These are phyloP conservation scores for Diaporthe nobilis DNA, from an alignment of 2,329 filamentous ascomycete genomes.

Conservation along the genomic window DNA sequence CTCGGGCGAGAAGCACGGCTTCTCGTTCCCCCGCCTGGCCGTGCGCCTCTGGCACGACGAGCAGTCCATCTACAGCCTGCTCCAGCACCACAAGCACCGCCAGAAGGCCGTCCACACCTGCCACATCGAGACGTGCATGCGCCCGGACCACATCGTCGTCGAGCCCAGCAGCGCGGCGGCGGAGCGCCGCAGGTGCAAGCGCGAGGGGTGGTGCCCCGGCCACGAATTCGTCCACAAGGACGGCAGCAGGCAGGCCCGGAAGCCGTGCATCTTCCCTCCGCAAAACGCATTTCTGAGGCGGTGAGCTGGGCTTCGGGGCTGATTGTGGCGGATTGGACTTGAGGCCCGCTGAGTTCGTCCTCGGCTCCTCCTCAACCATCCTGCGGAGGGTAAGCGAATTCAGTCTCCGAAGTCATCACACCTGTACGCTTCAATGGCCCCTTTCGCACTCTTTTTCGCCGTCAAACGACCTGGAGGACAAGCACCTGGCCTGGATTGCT, in stretches of 20 bases:
- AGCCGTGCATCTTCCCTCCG: slow-evolving; percentile 15
- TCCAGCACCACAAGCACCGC: slow-evolving; percentile 20
- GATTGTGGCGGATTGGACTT: too few relatives aligned
- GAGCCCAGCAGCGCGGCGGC: slow-evolving; percentile 8
- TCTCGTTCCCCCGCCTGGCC: slow-evolving; percentile 24
- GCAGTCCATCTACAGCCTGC: slow-evolving; percentile 23
- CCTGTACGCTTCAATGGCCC: too few relatives aligned
- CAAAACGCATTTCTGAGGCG: neutral
- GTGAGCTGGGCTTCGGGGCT: neutral
- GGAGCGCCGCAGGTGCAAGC: slow-evolving; percentile 27
- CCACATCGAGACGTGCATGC: slow-evolving; percentile 21
- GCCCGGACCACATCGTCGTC: slow-evolving; percentile 26
- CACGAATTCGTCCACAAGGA: slow-evolving; percentile 25
- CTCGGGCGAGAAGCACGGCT: slow-evolving; percentile 3
- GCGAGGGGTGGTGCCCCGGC: neutral
- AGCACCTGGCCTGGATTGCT: neutral
- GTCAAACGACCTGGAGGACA: neutral
- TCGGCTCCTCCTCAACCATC: too few relatives aligned
- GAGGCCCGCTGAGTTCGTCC: neutral
- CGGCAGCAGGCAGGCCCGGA: slow-evolving; percentile 27
- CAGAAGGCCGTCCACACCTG: slow-evolving; percentile 24
- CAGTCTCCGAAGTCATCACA: too few relatives aligned
- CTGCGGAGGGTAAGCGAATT: too few relatives aligned
- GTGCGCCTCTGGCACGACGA: slow-evolving; percentile 35
- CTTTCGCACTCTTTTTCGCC: too few relatives aligned